A percentile compares a stretch with the other conserved stretches of the same genome.
Conservation (phyloP, 257 asterid species). For the Rubia yunnanensis region DNA sequence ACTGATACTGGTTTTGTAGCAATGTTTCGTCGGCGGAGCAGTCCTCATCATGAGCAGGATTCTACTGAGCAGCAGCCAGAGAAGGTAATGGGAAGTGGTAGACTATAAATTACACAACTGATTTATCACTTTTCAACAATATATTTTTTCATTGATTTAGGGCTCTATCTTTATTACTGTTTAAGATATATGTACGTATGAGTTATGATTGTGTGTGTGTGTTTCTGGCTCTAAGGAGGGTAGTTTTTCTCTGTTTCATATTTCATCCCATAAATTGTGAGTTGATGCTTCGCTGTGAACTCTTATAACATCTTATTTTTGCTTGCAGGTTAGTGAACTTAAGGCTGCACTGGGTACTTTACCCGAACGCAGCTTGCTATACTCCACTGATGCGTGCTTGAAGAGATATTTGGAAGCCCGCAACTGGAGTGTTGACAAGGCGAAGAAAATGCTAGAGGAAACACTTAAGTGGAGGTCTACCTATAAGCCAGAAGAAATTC, state of each 20-base stretch:
- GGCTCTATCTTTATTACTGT: not conserved
- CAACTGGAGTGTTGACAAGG: slow-evolving; percentile 72
- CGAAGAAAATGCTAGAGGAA: slow-evolving; percentile 89
- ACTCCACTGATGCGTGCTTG: slow-evolving; percentile 72
- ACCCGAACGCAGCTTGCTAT: slow-evolving; percentile 54
- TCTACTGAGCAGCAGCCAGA: slow-evolving; percentile 46
- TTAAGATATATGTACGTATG: not conserved
- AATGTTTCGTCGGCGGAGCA: slow-evolving; percentile 66
- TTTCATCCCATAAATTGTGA: not conserved
- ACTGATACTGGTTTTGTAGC: not conserved
- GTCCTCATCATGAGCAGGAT: slow-evolving; percentile 38
- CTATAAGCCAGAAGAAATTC: slow-evolving; percentile 90
- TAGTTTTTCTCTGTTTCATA: not conserved
- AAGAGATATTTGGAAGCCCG: slow-evolving; percentile 82
- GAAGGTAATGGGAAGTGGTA: slow-evolving; percentile 43
- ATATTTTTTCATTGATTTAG: not conserved
- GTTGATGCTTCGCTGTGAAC: not conserved
- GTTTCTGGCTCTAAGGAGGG: not conserved
- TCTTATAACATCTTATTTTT: not conserved
- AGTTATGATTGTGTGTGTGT: not conserved
- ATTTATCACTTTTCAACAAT: not conserved
- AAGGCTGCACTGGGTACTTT: slow-evolving; percentile 64
- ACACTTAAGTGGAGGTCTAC: slow-evolving; percentile 81
- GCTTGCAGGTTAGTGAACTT: slow-evolving; percentile 61
- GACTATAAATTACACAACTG: not conserved